These are phyloP conservation scores for Pseudogymnoascus sp. DNA, from an alignment of 2,329 filamentous ascomycete species.

Conservation along the genomic window DNA sequence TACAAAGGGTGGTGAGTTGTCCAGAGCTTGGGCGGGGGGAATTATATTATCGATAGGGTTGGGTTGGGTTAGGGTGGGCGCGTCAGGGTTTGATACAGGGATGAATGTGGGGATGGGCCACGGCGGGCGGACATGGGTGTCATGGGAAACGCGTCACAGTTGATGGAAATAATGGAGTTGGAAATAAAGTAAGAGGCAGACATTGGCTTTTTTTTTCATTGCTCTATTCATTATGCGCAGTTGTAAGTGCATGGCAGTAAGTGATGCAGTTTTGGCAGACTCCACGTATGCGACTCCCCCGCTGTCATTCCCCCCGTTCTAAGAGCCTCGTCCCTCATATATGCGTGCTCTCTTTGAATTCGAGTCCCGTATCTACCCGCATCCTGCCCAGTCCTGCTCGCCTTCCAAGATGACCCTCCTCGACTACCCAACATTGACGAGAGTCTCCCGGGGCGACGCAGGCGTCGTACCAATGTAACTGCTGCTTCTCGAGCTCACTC, in stretches of 20 bases:
- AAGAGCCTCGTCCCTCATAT: not conserved
- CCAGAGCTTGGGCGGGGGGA: not conserved
- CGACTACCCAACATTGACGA: constrained; percentile 11
- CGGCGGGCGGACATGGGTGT: not conserved
- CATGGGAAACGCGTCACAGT: not conserved
- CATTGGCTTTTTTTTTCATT: not conserved
- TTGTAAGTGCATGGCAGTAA: not conserved
- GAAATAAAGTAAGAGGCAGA: not conserved
- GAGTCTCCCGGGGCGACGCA: not conserved
- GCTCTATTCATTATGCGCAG: constrained; percentile 3
- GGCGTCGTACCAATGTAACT: no score
- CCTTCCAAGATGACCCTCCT: not conserved
- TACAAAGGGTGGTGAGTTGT: constrained; percentile 7
- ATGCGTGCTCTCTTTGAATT: constrained; percentile 4
- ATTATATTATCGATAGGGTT: not conserved
- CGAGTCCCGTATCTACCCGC: not conserved
- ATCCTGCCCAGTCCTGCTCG: not conserved
- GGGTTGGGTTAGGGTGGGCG: not conserved
- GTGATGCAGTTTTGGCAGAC: not conserved
- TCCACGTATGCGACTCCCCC: not conserved
- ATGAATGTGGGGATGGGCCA: not conserved
- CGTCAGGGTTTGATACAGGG: not conserved
- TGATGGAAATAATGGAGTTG: not conserved
- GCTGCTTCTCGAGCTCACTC: not conserved
- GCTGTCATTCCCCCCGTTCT: not conserved